phyloP scores from a whole-genome alignment of 768 basidiomycete genomes.

The Leucosporidium yakuticum region DNA sequence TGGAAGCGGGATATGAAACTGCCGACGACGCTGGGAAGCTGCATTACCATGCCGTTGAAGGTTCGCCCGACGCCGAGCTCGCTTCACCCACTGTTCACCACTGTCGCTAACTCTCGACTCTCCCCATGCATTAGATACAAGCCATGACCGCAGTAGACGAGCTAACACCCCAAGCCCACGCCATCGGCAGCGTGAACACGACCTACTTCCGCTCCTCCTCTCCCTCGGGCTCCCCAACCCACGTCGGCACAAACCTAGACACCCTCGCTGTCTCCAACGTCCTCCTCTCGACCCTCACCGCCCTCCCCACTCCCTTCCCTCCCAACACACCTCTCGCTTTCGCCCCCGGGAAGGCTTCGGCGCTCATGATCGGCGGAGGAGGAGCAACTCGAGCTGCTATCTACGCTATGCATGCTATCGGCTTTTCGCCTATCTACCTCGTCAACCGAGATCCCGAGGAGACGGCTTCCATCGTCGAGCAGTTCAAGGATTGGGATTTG shows the following conservation, averaged over 20 bases:
- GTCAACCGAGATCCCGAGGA: constrained; percentile 19
- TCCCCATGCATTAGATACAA: neutral
- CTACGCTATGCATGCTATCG: constrained; percentile 12
- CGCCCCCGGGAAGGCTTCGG: neutral
- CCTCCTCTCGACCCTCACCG: constrained; percentile 5
- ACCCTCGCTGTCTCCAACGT: constrained; percentile 14
- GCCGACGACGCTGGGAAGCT: constrained; percentile 1
- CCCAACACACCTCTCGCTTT: neutral
- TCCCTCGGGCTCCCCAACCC: neutral
- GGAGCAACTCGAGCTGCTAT: constrained; percentile 11
- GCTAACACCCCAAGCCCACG: constrained; percentile 3
- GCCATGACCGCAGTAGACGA: constrained; percentile 13
- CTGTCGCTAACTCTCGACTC: too few species aligned
- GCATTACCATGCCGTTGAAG: constrained; percentile 21
- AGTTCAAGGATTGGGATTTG: constrained; percentile 4
- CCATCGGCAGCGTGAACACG: constrained; percentile 23
- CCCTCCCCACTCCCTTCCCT: constrained; percentile 1
- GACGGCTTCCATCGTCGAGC: neutral
- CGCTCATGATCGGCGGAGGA: constrained; percentile 17
- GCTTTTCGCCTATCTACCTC: constrained; percentile 20
- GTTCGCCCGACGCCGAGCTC: neutral
- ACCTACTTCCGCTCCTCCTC: neutral
- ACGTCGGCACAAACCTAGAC: constrained; percentile 24
- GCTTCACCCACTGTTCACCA: too few species aligned
- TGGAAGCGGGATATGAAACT: neutral